phyloP scores from a whole-genome alignment of 2,329 filamentous ascomycete species.

The Akanthomyces uredinophilus region DNA sequence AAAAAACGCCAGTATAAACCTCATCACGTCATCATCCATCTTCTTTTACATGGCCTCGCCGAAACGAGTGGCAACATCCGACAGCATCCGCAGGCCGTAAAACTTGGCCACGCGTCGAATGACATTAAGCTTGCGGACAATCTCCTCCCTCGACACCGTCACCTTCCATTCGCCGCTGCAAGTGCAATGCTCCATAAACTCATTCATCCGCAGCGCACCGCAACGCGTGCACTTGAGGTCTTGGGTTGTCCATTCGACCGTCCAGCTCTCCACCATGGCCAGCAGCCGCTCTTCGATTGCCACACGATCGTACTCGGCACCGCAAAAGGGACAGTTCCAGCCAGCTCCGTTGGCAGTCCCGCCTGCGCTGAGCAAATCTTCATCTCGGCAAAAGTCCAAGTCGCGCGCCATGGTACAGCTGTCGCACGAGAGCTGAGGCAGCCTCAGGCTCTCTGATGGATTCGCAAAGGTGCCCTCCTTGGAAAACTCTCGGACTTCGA shows the following conservation, averaged over 20 bases:
- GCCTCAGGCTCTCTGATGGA: conserved; percentile 67
- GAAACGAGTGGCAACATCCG: conserved; percentile 65
- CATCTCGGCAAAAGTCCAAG: conserved; percentile 87
- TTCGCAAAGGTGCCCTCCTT: conserved; percentile 83
- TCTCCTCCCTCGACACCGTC: conserved; percentile 61
- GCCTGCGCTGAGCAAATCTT: conserved; percentile 57
- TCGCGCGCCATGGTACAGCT: conserved; percentile 87
- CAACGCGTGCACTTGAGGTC: conserved; percentile 76
- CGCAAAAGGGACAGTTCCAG: conserved; percentile 78
- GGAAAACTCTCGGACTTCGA: conserved; percentile 93
- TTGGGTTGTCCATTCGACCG: conserved; percentile 80
- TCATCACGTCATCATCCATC: conserved; percentile 6
- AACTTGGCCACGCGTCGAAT: conserved; percentile 70
- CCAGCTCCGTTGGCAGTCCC: conserved; percentile 29
- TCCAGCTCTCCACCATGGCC: conserved; percentile 65
- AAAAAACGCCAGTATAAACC: conserved; percentile 8
- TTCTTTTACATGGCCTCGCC: conserved; percentile 36
- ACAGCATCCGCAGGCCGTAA: conserved; percentile 79
- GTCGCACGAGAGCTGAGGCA: conserved; percentile 77
- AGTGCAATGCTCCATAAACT: conserved; percentile 94
- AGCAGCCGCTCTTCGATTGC: conserved; percentile 80
- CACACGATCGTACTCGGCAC: conserved; percentile 69
- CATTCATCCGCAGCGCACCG: conserved; percentile 73
- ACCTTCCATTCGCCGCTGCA: conserved; percentile 83
- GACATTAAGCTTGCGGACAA: conserved; percentile 61